Evolutionary conservation across 495 filamentous ascomycete genomes (phyloP).

Genomic region (Arthonia radiata): DNA sequence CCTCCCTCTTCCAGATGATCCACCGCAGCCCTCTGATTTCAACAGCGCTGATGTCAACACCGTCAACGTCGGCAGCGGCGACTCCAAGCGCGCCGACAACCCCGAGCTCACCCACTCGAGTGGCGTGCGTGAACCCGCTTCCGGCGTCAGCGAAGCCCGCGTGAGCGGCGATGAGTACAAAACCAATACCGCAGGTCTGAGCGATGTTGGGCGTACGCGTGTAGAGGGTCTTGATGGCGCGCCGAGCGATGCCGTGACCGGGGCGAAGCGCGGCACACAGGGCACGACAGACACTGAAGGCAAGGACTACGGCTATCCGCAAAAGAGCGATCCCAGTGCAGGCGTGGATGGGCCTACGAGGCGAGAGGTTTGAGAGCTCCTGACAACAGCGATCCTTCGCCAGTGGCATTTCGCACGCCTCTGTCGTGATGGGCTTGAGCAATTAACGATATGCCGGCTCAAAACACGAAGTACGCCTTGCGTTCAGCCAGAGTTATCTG

Average conservation of each 20-base stretch:
- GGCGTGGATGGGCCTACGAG: too few relatives aligned
- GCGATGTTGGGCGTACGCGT: constrained; percentile 10
- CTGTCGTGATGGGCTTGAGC: too few relatives aligned
- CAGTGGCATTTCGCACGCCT: too few relatives aligned
- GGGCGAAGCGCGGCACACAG: constrained; percentile 9
- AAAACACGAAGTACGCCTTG: too few relatives aligned
- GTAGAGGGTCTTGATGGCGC: constrained; percentile 11
- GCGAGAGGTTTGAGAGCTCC: too few relatives aligned
- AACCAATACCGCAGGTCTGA: constrained; percentile 12
- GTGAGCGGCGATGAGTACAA: constrained; percentile 12
- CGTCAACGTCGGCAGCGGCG: constrained; percentile 42
- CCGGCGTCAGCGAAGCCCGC: constrained; percentile 30
- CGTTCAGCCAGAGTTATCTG: too few relatives aligned
- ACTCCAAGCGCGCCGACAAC: constrained; percentile 25
- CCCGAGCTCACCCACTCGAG: constrained; percentile 20
- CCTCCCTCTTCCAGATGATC: constrained; percentile 56
- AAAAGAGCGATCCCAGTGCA: too few relatives aligned
- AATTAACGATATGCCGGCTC: too few relatives aligned
- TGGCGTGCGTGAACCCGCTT: constrained; percentile 36
- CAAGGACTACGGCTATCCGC: constrained; percentile 14
- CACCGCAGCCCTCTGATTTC: constrained; percentile 49
- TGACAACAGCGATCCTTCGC: too few relatives aligned
- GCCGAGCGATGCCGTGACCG: constrained; percentile 15
- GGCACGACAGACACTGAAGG: constrained; percentile 12
- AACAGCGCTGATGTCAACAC: constrained; percentile 41